Percentiles rank a stretch among this genome's conserved stretches.
phyloP scores from a whole-genome alignment of 1,139 yeast species.

The Kazachstania sp. region DNA sequence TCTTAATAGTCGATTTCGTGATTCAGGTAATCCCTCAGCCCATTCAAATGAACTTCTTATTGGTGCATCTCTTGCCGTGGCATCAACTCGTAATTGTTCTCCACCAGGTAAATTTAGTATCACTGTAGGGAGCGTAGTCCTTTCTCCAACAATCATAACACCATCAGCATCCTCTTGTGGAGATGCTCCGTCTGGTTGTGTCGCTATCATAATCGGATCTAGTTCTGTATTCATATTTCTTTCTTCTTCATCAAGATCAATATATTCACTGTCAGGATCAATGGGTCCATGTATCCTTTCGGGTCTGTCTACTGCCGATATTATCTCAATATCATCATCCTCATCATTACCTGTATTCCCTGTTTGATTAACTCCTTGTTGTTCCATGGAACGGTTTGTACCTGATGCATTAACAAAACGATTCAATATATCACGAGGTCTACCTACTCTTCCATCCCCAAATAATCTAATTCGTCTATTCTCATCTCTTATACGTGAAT shows the following conservation, averaged over 20 bases:
- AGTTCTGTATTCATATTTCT: neutral
- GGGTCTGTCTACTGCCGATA: conserved; percentile 13
- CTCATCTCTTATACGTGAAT: conserved; percentile 11
- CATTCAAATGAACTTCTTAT: conserved; percentile 24
- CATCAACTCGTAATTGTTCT: conserved; percentile 17
- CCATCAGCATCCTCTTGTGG: conserved; percentile 19
- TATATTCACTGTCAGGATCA: conserved; percentile 16
- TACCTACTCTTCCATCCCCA: conserved; percentile 13
- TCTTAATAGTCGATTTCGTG: conserved; percentile 15
- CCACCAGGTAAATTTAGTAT: conserved; percentile 27
- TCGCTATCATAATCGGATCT: neutral
- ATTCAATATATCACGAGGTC: conserved; percentile 17
- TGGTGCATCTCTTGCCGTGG: conserved; percentile 21
- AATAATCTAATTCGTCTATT: conserved; percentile 10
- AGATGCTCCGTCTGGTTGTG: neutral
- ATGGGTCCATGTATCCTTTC: conserved; percentile 12
- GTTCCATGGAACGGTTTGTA: conserved; percentile 5
- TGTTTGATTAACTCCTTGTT: neutral
- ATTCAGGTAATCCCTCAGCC: conserved; percentile 13
- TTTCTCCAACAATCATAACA: conserved; percentile 23
- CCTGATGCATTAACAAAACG: conserved; percentile 13
- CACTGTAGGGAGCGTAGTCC: conserved; percentile 17
- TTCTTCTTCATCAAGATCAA: conserved; percentile 21
- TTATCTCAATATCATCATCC: conserved; percentile 19
- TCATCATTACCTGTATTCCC: neutral